Evolutionary conservation across 345 rosid genomes (phyloP).

Genomic region (Turnera subulata): DNA sequence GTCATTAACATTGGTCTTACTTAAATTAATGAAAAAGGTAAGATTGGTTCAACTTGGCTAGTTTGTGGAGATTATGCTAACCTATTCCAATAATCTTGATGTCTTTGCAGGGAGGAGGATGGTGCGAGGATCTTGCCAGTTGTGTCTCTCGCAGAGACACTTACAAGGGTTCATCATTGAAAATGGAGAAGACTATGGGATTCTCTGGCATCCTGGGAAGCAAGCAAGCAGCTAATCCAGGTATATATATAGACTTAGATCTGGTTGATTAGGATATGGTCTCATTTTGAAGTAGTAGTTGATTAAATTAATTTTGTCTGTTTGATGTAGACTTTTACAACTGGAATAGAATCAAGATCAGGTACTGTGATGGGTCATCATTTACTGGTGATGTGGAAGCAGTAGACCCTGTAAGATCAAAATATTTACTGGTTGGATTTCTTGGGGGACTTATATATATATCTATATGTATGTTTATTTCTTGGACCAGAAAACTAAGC

Average conservation of each 20-base stretch:
- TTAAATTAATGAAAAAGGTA: too few species aligned
- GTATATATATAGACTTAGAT: constrained; percentile 27
- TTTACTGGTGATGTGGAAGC: constrained; percentile 84
- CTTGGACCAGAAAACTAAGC: constrained; percentile 62
- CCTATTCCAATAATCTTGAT: neutral
- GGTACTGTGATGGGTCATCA: constrained; percentile 94
- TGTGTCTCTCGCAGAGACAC: constrained; percentile 64
- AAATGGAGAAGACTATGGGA: constrained; percentile 58
- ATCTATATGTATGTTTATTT: constrained; percentile 17
- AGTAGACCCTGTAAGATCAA: constrained; percentile 49
- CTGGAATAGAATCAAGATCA: constrained; percentile 84
- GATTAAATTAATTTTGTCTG: constrained; percentile 1
- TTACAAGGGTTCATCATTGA: constrained; percentile 70
- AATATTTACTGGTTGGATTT: neutral
- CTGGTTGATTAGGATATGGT: too few species aligned
- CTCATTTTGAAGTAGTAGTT: neutral
- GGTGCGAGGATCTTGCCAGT: constrained; percentile 70
- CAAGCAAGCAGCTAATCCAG: constrained; percentile 64
- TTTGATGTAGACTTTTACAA: constrained; percentile 63
- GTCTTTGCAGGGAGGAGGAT: constrained; percentile 78
- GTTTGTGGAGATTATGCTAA: neutral
- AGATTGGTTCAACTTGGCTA: neutral
- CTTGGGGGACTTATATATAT: too few species aligned
- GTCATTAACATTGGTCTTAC: too few species aligned
- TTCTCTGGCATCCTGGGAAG: constrained; percentile 87